Evolutionary conservation across 2,329 filamentous ascomycete species (phyloP).

Genomic region (Xylaria sp.): DNA sequence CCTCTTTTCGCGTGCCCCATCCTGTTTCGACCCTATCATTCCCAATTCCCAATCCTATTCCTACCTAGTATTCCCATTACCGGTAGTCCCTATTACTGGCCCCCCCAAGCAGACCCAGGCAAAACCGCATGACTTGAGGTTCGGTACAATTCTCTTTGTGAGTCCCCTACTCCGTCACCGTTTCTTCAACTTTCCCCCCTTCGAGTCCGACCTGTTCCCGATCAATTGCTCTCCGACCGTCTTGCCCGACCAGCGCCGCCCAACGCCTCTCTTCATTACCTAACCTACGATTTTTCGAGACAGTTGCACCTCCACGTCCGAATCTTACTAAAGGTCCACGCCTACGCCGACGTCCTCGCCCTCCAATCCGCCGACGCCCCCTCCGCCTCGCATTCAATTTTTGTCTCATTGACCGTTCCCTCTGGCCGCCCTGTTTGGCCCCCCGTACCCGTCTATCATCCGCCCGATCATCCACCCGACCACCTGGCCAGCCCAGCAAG

Average conservation of each 20-base stretch:
- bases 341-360: slow-evolving; percentile 8
- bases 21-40: slow-evolving; percentile 37
- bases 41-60: slow-evolving; percentile 20
- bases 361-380: slow-evolving; percentile 39
- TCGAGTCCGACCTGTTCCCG: slow-evolving; percentile 27
- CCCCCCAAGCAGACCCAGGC: slow-evolving; percentile 8
- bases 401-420: slow-evolving; percentile 10
- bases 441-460: slow-evolving; percentile 3
- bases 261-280: slow-evolving; percentile 8
- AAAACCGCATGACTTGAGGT: slow-evolving; percentile 33
- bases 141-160: slow-evolving; percentile 39
- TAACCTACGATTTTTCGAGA: slow-evolving; percentile 11
- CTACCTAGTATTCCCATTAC: slow-evolving; percentile 2
- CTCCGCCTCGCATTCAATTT: slow-evolving; percentile 32
- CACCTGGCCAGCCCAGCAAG: slow-evolving; percentile 27
- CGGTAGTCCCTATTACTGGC: no score
- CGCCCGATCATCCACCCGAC: slow-evolving; percentile 9
- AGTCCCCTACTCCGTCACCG: slow-evolving; percentile 19
- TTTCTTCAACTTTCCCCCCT: slow-evolving; percentile 18
- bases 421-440: slow-evolving; percentile 16
- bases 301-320: slow-evolving; percentile 13
- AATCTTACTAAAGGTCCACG: no score
- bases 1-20: slow-evolving; percentile 31
- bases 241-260: slow-evolving; percentile 19
- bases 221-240: slow-evolving; percentile 30